Evolutionary conservation across 2,329 filamentous ascomycete genomes (phyloP), one percentile per base, ranked within the genome.

Genomic region (Diaporthe citri): DNA sequence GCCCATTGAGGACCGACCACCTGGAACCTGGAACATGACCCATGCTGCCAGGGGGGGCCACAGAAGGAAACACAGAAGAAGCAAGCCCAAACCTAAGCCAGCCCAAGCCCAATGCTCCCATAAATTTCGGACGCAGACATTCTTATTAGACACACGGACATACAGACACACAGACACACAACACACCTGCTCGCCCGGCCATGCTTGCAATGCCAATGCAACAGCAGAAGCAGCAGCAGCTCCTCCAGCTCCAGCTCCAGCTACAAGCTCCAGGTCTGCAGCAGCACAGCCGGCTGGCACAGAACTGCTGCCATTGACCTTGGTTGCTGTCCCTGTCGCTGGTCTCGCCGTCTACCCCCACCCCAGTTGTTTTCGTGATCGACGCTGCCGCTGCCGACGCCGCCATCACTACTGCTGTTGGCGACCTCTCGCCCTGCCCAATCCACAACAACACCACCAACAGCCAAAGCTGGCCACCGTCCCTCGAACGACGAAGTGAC

Each of bases 201-300:
- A 69, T 69, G 64, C 48, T 69, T 55, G 31, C 46, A 39, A 52
- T 67, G 64, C 64, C 46, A 39, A 52, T 67, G 64, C 64, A 67
- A 48, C 62, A 52, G 46, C 34, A 67, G 22, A 17, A 66, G 28
- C 28, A 67, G 60, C 28, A 20, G 13, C 12, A 56, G 52, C 56
- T 22, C 15, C 28, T 34, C 34, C 34, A 25, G 34, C 57, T 60
- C 34, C 57, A 60, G 57, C 57, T 41, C 36, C 34, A 60, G 57
- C 34, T 28, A 64, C 60, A 64, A 64, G 60, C 60, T 64, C 41
- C 60, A 25, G 25, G 25, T 25, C 60, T 46, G 39, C 7, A 39
- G n/a, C 46, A 51, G 46, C 62, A 36, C 43, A 39, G 34, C 36
- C n/a, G n/a, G 5, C 57, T 60, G 57, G 25, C 39, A 43, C 15